Base-by-base conservation (phyloP, 495 filamentous ascomycete genomes). In the Neurospora tetrasperma region DNA sequence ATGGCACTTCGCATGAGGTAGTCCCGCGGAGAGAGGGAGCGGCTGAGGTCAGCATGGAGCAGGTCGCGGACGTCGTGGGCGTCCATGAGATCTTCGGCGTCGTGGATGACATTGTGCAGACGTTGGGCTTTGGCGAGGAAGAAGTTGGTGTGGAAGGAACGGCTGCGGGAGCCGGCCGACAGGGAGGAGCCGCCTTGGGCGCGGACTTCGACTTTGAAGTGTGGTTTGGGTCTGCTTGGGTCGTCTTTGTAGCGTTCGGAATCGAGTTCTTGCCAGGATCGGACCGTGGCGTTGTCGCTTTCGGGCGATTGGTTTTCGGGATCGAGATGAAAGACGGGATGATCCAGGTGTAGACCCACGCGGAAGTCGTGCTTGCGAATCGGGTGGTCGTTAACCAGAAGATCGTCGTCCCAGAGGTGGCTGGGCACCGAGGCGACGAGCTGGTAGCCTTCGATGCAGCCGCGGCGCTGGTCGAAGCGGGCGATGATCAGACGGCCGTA, bases 371-470 rank as follows among this genome's bases (percentile, higher is more conserved):
- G 96, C 41, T 86, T 83, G 71, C 92, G 89, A 46, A 97, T 91
- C 70, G 27, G 27, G 90, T 86, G 43, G 94, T 91, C 82, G 12
- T 84, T 83, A 72, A 95, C 54, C 6, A 39, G 71, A 4, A 75
- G 43, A 35, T 72, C 71, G 6, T 86, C 54, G 23, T 62, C 54
- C 54, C 54, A 62, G 54, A 35, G 23, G 14, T 62, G 5, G 54
- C 35, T 35, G 20, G 54, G 54, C 69, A 84, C 85, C 72, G 86
- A 84, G 18, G 92, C 93, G 9, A 94, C 82, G 0, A 97, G 81
- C n/a, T 89, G 88, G 80, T 94, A 93, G 40, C 88, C 92, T 78
- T 94, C 92, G 72, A 98, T 96, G 73, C 90, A 89, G 12, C 90
- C 92, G 16, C 87, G 83, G 20, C 87, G 84, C 23, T 89, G 83